Base-by-base conservation (phyloP, 139 green algal species). In the Picochlorum sp. region DNA sequence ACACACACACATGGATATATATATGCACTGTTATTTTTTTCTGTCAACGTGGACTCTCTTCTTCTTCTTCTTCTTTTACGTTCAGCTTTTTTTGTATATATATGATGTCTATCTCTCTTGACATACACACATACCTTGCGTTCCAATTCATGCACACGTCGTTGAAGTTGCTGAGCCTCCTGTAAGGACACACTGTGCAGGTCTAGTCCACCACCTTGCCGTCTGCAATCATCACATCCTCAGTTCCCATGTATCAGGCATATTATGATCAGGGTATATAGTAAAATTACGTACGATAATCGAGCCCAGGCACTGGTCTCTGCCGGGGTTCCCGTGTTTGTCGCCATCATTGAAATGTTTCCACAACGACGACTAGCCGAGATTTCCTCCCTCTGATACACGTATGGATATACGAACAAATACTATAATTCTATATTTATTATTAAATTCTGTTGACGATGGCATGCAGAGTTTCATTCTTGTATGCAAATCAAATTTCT, bases 251-350 rank as follows among this genome's bases (percentile, higher is more conserved):
- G 24, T 26, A 26, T 26, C 26, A 49, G 1, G 16, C 28, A 30
- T 7, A 30, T 30, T 30, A 30, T 30, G 0, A 30, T 30, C 18
- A 59, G 24, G 24, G 24, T 26, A n/a, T n/a, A n/a, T n/a, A n/a
- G n/a, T n/a, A n/a, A 49, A 65, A 57, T 65, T 4, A 50, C 58
- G 20, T 26, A 65, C 58, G 58, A 65, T 57, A 65, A 31, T 31
- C 58, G 58, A 31, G 58, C n/a, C 58, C 58, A 65, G 21, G 58
- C 58, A 50, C 58, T 65, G 7, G 56, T 20, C 23, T 18, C 23
- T n/a, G 18, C 56, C 56, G 47, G 47, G 16, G 47, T 54, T 54
- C 47, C 47, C 16, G 47, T 54, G 16, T 20, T 21, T 54, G 16
- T 20, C 47, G n/a, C n/a, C 47, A 21, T 54, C n/a, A 20, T 26